These are phyloP conservation scores for Ogataea ramenticola DNA, from an alignment of 805 yeast species.

Conservation along the genomic window DNA sequence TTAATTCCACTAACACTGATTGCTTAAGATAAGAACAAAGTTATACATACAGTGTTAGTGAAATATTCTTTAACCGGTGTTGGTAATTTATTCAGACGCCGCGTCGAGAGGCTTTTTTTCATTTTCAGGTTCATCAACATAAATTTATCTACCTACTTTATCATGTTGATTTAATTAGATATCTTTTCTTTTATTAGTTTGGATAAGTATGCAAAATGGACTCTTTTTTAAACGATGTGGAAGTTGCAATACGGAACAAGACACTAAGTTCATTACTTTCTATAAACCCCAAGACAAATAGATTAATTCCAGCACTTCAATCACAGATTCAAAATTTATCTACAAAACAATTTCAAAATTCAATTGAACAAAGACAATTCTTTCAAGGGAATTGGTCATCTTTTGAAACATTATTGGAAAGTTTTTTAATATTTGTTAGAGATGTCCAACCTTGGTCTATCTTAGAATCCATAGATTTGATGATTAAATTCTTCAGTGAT, in stretches of 20 bases:
- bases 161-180: too few species aligned
- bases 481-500: slow-evolving; percentile 38
- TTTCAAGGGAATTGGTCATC: slow-evolving; percentile 33
- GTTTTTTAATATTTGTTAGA: slow-evolving; percentile 37
- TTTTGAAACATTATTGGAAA: slow-evolving; percentile 34
- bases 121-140: too few species aligned
- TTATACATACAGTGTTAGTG: too few species aligned
- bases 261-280: slow-evolving; percentile 12
- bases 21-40: too few species aligned
- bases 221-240: slow-evolving; percentile 8
- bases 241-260: slow-evolving; percentile 1
- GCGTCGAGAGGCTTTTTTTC: too few species aligned
- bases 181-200: too few species aligned
- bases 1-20: too few species aligned
- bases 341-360: slow-evolving; percentile 15
- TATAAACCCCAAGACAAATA: slow-evolving; percentile 14
- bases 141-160: too few species aligned
- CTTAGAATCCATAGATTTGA: slow-evolving; percentile 47
- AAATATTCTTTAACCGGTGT: too few species aligned
- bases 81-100: too few species aligned
- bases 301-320: slow-evolving; percentile 21
- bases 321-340: slow-evolving; percentile 13
- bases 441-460: slow-evolving; percentile 52
- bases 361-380: slow-evolving; percentile 22
- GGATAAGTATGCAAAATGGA: too few species aligned